Conservation (phyloP, 169 alveolate species). For the Fabrea salina region DNA sequence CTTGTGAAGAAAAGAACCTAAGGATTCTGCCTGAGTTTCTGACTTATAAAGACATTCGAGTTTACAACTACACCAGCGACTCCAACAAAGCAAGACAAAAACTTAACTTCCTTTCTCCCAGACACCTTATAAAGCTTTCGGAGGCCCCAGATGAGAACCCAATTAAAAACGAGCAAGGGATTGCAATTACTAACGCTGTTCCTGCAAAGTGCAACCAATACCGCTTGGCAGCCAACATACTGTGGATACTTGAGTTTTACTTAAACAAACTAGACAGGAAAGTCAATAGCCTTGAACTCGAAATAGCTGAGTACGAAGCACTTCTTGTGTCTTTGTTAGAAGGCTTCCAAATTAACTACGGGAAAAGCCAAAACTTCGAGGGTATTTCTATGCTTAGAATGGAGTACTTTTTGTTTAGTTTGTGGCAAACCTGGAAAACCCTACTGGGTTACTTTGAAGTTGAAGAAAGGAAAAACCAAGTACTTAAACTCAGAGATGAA, state of each 20-base stretch:
- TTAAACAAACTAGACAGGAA: background rate
- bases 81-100: background rate
- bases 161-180: background rate
- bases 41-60: background rate
- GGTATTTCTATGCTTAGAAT: slow-evolving; percentile 3
- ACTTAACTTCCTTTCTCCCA: background rate
- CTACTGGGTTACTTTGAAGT: background rate
- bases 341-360: background rate
- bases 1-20: background rate
- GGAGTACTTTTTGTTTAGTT: slow-evolving; percentile 14
- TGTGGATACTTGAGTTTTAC: background rate
- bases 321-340: background rate
- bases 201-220: slow-evolving; percentile 20
- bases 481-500: background rate
- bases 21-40: slow-evolving; percentile 10
- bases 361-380: background rate
- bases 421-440: background rate
- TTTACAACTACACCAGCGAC: background rate
- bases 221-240: slow-evolving; percentile 22
- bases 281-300: background rate
- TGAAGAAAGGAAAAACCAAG: background rate
- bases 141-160: background rate
- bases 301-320: background rate
- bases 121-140: background rate
- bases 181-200: background rate